Base-by-base conservation (phyloP, 495 filamentous ascomycete species). In the Ramalina intermedia region DNA sequence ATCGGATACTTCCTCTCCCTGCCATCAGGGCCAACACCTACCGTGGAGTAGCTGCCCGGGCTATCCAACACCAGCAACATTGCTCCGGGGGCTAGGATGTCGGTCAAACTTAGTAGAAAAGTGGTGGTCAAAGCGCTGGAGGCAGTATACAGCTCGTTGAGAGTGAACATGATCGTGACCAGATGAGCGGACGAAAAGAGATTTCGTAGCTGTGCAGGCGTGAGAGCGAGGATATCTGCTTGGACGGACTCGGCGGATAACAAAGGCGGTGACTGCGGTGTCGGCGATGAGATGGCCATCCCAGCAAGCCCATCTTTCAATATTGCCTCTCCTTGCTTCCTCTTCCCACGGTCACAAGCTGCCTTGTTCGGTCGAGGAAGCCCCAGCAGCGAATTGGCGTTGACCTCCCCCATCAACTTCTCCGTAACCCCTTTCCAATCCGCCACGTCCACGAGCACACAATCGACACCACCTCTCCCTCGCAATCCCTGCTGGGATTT, bases 111-210 rank as follows among this genome's bases (percentile, higher is more conserved):
- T 1, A 87, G 70, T 0, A 98, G 69, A 52, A 96, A 79, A 0
- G 63, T 64, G 2, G 90, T 94, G 0, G 90, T 83, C 41, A 76
- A 74, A 4, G 76, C 66, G 47, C 87, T 70, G 3, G 85, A 88
- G 9, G 79, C 72, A 0, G 76, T 71, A 68, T 94, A 96, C 4
- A 98, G 81, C 65, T 98, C 91, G 62, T 96, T 96, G n/a, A 96
- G 75, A 0, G 89, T 94, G 71, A 96, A 96, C 64, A 96, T 79
- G 1, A 96, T 63, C 0, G 91, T 94, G 4, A 91, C 69, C 0
- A 96, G 69, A 3, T 63, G 53, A 41, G 63, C 72, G 45, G 51
- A 52, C 38, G 48, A 14, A 2, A 80, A 48, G 1, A 78, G 37
- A 9, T 56, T 44, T 11, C 56, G 40, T 4, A 85, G 61, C 0